Conservation (phyloP, 1,284 basidiomycete genomes). For the Amylostereum chailletii region DNA sequence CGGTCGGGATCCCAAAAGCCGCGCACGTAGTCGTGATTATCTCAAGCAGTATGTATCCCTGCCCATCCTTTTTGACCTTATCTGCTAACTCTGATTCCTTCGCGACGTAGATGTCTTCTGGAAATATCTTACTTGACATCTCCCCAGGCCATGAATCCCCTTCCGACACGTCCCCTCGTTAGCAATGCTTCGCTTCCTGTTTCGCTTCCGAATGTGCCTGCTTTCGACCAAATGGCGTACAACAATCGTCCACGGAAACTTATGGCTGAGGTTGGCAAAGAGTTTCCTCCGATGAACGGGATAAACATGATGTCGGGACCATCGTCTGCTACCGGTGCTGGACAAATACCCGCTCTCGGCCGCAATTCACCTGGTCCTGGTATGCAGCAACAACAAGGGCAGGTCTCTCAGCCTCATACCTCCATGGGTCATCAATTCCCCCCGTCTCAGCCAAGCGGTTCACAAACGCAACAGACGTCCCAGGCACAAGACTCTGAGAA, state of each 20-base stretch:
- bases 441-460: no score
- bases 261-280: conserved; percentile 67
- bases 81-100: conserved; percentile 7
- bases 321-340: conserved; percentile 33
- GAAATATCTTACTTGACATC: conserved; percentile 98
- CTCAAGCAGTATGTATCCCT: conserved; percentile 77
- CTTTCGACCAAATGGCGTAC: conserved; percentile 64
- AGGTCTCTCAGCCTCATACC: conserved; percentile 9
- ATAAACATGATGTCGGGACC: conserved; percentile 43
- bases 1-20: conserved; percentile 86
- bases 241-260: conserved; percentile 72
- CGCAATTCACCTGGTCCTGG: conserved; percentile 35
- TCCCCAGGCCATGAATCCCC: conserved; percentile 92
- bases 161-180: conserved; percentile 77
- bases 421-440: no score
- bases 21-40: conserved; percentile 92
- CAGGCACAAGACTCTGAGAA: conserved; percentile 33
- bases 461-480: conserved; percentile 17
- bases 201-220: conserved; percentile 58
- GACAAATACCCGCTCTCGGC: conserved; percentile 39
- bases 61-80: background rate
- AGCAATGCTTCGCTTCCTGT: conserved; percentile 57
- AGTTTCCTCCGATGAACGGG: conserved; percentile 59
- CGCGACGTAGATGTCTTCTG: conserved; percentile 71
- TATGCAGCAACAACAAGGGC: conserved; percentile 29